A percentile compares a stretch with the other conserved stretches of the same genome.
These are phyloP conservation scores for Aureobasidium sp. DNA, from an alignment of 2,329 filamentous ascomycete species.

Conservation along the genomic window DNA sequence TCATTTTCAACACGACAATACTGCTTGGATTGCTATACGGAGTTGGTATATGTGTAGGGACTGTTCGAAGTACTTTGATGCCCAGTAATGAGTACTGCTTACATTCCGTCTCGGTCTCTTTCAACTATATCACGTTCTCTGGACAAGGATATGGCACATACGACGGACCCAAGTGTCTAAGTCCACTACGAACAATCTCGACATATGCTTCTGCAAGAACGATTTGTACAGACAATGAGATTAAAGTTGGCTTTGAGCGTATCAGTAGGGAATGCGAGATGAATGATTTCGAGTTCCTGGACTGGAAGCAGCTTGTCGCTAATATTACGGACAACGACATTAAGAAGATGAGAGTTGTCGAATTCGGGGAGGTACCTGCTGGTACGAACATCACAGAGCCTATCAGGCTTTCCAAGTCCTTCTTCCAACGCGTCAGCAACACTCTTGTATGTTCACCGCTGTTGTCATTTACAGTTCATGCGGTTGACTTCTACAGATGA, in stretches of 20 bases:
- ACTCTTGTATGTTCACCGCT: background rate
- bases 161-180: background rate
- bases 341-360: background rate
- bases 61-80: background rate
- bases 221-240: background rate
- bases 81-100: conserved; percentile 1
- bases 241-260: background rate
- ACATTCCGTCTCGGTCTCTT: background rate
- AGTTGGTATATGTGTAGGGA: background rate
- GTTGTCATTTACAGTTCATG: too few relatives aligned
- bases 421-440: background rate
- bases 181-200: background rate
- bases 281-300: background rate
- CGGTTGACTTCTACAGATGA: background rate
- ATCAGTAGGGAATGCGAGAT: background rate
- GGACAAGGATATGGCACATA: conserved; percentile 1
- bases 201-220: conserved; percentile 3
- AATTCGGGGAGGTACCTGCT: background rate
- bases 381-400: background rate
- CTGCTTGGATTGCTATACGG: background rate
- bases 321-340: background rate
- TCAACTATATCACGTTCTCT: conserved; percentile 4
- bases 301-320: background rate
- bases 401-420: background rate
- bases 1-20: background rate